Percentiles rank a stretch among this genome's conserved stretches.
phyloP scores from a whole-genome alignment of 257 asterid species.

The Jacaranda copaia region DNA sequence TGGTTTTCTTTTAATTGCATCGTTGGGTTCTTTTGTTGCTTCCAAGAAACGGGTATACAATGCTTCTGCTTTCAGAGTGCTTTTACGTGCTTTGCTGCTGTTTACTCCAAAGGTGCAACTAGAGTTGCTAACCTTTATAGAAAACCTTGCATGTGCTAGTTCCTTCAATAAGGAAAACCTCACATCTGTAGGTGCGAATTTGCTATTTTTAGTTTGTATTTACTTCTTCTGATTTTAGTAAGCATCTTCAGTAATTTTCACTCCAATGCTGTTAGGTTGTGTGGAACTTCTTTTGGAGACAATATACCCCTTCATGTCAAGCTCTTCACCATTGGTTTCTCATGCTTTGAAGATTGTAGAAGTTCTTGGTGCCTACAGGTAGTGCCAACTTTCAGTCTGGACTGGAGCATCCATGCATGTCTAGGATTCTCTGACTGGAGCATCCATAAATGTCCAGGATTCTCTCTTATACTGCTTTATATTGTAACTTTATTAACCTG shows the following conservation, averaged over 20 bases:
- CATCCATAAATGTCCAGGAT: constrained; percentile 19
- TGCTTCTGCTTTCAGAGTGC: constrained; percentile 90
- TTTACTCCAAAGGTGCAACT: constrained; percentile 95
- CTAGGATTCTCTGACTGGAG: not conserved
- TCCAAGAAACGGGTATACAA: constrained; percentile 80
- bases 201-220: constrained; percentile 25
- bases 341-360: constrained; percentile 87
- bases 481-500: constrained; percentile 20
- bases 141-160: constrained; percentile 85
- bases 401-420: constrained; percentile 23
- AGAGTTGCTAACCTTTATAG: constrained; percentile 82
- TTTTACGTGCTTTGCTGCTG: constrained; percentile 78
- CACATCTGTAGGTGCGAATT: constrained; percentile 89
- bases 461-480: constrained; percentile 20
- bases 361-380: constrained; percentile 98
- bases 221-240: constrained; percentile 25
- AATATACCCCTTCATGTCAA: constrained; percentile 83
- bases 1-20: constrained; percentile 66
- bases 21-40: constrained; percentile 71
- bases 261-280: constrained; percentile 68
- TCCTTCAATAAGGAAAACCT: constrained; percentile 94
- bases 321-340: constrained; percentile 80
- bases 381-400: constrained; percentile 32
- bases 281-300: constrained; percentile 96
- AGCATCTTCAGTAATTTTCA: constrained; percentile 29